These are phyloP conservation scores for Phaseolus lunatus DNA, from an alignment of 306 rosid species.

Conservation along the genomic window DNA sequence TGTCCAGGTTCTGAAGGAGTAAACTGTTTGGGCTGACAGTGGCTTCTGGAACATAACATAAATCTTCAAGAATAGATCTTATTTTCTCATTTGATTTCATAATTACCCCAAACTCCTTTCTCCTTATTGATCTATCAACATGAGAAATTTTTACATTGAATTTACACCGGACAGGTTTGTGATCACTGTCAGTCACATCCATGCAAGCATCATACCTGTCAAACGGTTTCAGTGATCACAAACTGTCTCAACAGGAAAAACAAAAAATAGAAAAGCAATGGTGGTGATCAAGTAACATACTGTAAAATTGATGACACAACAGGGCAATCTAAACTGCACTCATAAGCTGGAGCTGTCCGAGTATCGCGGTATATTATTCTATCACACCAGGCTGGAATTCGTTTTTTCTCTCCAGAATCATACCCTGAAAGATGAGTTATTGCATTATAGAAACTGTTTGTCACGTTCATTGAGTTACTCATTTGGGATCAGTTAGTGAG, in stretches of 20 bases:
- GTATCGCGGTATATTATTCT: conserved; percentile 96
- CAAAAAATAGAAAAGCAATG: conserved; percentile 24
- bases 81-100: conserved; percentile 71
- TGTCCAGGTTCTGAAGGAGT: conserved; percentile 81
- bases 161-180: conserved; percentile 96
- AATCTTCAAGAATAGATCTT: conserved; percentile 68
- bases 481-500: conserved; percentile 22
- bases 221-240: conserved; percentile 43
- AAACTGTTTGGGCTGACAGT: conserved; percentile 63
- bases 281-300: conserved; percentile 60
- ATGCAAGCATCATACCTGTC: conserved; percentile 94
- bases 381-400: conserved; percentile 99
- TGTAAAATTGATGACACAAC: conserved; percentile 80
- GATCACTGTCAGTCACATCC: conserved; percentile 99
- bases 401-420: conserved; percentile 97
- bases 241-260: conserved; percentile 25
- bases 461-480: conserved; percentile 28
- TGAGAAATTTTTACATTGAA: conserved; percentile 75
- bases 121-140: conserved; percentile 87
- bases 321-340: conserved; percentile 87
- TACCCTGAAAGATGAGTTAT: conserved; percentile 65
- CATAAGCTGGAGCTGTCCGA: conserved; percentile 62
- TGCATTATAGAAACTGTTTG: not conserved
- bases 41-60: conserved; percentile 72
- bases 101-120: conserved; percentile 82